Evolutionary conservation across 2,329 filamentous ascomycete species (phyloP).

Genomic region (Monilinia fructigena): DNA sequence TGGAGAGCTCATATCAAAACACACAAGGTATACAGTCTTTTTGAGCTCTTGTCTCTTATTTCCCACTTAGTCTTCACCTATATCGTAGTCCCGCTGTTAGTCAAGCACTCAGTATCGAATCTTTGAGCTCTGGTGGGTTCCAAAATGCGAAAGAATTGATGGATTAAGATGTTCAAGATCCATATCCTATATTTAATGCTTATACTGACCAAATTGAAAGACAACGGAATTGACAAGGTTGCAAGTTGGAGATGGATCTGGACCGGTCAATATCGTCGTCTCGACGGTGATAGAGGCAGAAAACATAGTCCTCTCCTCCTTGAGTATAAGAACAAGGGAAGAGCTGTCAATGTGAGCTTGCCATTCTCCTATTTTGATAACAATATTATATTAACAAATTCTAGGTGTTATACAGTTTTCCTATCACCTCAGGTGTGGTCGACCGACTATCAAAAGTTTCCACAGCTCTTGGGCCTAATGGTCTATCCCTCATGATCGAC

Average conservation of each 20-base stretch:
- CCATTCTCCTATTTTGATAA: background rate
- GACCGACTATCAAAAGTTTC: conserved; percentile 59
- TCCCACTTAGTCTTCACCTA: background rate
- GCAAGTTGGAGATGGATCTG: conserved; percentile 60
- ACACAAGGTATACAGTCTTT: conserved; percentile 60
- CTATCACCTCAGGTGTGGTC: conserved; percentile 60
- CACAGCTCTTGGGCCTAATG: conserved; percentile 52
- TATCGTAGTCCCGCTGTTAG: background rate
- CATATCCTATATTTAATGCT: conserved; percentile 23
- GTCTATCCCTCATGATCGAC: conserved; percentile 67
- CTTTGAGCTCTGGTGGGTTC: background rate
- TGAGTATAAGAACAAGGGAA: conserved; percentile 54
- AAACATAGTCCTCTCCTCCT: conserved; percentile 59
- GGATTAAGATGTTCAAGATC: background rate
- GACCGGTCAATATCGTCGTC: conserved; percentile 58
- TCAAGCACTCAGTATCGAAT: background rate
- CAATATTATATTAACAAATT: conserved; percentile 16
- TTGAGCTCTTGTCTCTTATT: background rate
- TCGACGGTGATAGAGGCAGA: conserved; percentile 77
- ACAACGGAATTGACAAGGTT: conserved; percentile 64
- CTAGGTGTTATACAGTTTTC: conserved; percentile 60
- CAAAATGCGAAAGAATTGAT: background rate
- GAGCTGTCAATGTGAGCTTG: conserved; percentile 56
- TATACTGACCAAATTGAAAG: conserved; percentile 43
- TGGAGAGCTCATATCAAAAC: conserved; percentile 82